Evolutionary conservation across 73 alveolate species (phyloP), one percentile per base, ranked within the genome.

Genomic region (Symbiodinium natans): DNA sequence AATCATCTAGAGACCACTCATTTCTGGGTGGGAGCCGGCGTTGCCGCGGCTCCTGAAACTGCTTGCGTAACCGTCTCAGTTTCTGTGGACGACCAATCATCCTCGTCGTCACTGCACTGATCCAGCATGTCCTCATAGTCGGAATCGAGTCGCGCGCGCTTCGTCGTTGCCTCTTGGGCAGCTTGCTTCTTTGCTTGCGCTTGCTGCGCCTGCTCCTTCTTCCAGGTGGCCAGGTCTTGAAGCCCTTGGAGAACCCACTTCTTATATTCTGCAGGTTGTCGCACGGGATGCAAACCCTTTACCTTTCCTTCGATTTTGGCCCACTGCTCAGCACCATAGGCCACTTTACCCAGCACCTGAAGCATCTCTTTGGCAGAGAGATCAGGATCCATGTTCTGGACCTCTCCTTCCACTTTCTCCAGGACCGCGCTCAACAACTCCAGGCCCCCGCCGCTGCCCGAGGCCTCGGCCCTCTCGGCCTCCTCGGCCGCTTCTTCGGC

Each of bases 261-360:
- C 80, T 63, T 63, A 36, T 63, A 63, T 63, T 63, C 80, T 8
- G 13, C 80, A 23, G 80, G 80, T 36, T 63, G 80, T 29, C 33
- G 38, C 31, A 63, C 80, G 17, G 80, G 80, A 29, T 63, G 80
- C 19, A 63, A 5, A 9, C 17, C 27, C 80, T 63, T 63, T 5
- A 63, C 36, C 27, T 63, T 63, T 23, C 36, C 27, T 13, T 63
- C 80, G 36, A 63, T 19, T 27, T 23, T 63, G 17, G 80, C 80
- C 80, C 80, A 63, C 36, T 63, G 80, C 80, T 63, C 80, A 31
- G 80, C 80, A 29, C 80, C 80, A 36, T 63, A 63, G 80, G 36
- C 80, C 19, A 63, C 80, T n/a, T 63, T 63, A 9, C 80, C 80
- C 31, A 63, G 80, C 80, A 63, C 80, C 19, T 23, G 36, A 36